Conservation (phyloP, 257 asterid genomes). For the Echium plantagineum region DNA sequence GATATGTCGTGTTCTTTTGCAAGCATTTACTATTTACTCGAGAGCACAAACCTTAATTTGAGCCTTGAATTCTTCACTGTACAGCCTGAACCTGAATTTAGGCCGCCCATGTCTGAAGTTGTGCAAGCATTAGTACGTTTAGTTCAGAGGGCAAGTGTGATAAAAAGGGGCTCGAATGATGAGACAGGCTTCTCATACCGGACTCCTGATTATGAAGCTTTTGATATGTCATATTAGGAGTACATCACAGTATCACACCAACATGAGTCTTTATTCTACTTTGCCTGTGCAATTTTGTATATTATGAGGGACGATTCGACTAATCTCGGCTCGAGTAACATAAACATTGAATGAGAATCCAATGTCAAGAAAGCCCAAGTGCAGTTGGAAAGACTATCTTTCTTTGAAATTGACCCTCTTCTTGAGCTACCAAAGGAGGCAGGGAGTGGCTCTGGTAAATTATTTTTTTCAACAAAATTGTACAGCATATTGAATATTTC, state of each 20-base stretch:
- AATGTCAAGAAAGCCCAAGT: too few species aligned
- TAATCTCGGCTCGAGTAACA: too few species aligned
- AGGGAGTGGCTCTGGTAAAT: not conserved
- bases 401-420: not conserved
- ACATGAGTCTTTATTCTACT: too few species aligned
- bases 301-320: conserved; percentile 7
- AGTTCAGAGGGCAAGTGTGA: conserved; percentile 79
- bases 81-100: conserved; percentile 96
- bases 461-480: not conserved
- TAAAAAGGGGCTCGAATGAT: conserved; percentile 57
- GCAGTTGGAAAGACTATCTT: not conserved
- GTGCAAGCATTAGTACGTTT: conserved; percentile 87
- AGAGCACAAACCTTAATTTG: not conserved
- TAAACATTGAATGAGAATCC: too few species aligned
- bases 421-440: not conserved
- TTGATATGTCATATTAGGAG: conserved; percentile 36
- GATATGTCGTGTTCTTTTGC: not conserved
- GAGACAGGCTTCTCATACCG: conserved; percentile 64
- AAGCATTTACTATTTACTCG: not conserved
- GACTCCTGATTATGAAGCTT: conserved; percentile 54
- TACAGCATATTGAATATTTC: not conserved
- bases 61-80: not conserved
- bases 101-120: conserved; percentile 98
- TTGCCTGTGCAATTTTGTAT: conserved; percentile 44
- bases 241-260: too few species aligned